phyloP scores from a whole-genome alignment of 257 asterid genomes.

The Solanum paucissectum region DNA sequence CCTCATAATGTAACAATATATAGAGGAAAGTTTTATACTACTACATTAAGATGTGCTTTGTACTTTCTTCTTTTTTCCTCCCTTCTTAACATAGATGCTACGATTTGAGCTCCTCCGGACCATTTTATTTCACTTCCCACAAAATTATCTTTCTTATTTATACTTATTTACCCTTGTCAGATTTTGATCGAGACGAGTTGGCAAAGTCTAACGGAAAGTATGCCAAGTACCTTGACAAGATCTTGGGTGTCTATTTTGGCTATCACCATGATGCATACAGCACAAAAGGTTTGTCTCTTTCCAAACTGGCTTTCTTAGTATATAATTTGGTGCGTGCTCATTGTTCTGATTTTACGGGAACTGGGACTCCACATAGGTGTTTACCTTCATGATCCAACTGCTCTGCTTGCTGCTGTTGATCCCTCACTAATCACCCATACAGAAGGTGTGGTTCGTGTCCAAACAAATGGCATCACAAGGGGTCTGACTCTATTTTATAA shows the following conservation, averaged over 20 bases:
- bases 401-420: conserved; percentile 82
- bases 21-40: background rate
- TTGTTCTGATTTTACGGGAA: background rate
- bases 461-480: conserved; percentile 72
- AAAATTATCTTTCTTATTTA: background rate
- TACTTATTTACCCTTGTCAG: conserved; percentile 18
- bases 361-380: conserved; percentile 44
- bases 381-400: conserved; percentile 89
- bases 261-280: conserved; percentile 82
- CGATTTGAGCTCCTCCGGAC: background rate
- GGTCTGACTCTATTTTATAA: conserved; percentile 82
- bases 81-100: background rate
- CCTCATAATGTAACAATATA: background rate
- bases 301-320: background rate
- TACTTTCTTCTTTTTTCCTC: background rate
- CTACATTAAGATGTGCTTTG: background rate
- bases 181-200: conserved; percentile 61
- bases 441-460: conserved; percentile 91
- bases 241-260: conserved; percentile 64
- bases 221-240: conserved; percentile 75
- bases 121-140: background rate
- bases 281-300: conserved; percentile 53
- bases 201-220: conserved; percentile 55
- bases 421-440: conserved; percentile 73
- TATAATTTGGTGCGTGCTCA: background rate